Base-by-base conservation (phyloP, 78 protist genomes). In the Chrysochromulina parva region DNA sequence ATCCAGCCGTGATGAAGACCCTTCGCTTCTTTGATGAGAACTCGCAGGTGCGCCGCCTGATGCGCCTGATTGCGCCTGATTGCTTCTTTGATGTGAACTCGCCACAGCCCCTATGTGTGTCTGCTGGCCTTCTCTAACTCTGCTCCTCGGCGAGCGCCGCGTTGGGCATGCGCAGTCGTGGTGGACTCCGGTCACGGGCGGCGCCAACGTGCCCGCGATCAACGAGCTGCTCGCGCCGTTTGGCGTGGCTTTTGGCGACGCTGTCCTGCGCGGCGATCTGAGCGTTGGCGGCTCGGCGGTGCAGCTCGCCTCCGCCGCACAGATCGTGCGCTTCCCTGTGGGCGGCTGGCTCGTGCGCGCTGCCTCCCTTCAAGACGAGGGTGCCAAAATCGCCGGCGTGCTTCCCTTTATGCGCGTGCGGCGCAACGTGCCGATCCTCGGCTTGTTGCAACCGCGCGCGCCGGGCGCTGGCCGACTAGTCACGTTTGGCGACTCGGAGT, bases 111-210 rank as follows among this genome's bases (percentile, higher is more conserved):
- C 38, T 38, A 38, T 38, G 38, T 38, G 38, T 38, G 38, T 38
- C 38, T 38, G 38, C 38, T 38, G 38, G 38, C 38, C 38, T 38
- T 38, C 38, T 38, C 38, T 38, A 38, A 38, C 38, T 38, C 38
- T 38, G 38, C 38, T 38, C 38, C 38, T 38, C 38, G 38, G 38
- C 38, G 38, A 38, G 38, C 38, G 38, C 38, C 38, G 38, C 38
- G 38, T 38, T 38, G 38, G 38, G 38, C 38, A 38, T 38, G 38
- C 38, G 1, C 73, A 86, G 17, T 60, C 78, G n/a, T 60, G 88
- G 89, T 97, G 98, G 98, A 24, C 55, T 1, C 98, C 99, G 4
- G 96, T 65, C 47, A 96, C 97, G 4, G 98, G 98, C 26, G 99
- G 98, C 22, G 53, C 96, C 38, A 98, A 98, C 84, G 81, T 97